These are phyloP conservation scores for Cicer cuneatum DNA, from an alignment of 306 rosid genomes.

Conservation along the genomic window DNA sequence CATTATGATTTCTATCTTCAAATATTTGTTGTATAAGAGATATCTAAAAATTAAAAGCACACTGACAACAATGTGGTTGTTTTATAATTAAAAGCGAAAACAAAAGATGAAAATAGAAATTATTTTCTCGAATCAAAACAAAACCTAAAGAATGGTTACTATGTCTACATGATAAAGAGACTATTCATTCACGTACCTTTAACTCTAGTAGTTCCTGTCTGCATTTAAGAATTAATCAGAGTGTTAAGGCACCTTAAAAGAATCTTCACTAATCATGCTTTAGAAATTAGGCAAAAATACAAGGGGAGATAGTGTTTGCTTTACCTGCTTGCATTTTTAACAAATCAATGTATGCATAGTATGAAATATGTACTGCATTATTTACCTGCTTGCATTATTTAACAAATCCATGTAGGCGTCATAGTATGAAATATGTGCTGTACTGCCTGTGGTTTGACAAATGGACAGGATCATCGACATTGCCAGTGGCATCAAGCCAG, in stretches of 20 bases:
- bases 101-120: background rate
- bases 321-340: slow-evolving; percentile 90
- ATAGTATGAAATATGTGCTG: slow-evolving; percentile 78
- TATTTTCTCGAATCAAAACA: background rate
- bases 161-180: background rate
- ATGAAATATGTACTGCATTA: no score
- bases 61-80: background rate
- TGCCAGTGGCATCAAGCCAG: slow-evolving; percentile 80
- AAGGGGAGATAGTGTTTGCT: background rate
- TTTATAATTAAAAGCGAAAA: background rate
- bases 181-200: slow-evolving; percentile 59
- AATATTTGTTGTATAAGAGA: background rate
- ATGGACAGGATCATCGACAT: slow-evolving; percentile 67
- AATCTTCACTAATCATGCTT: slow-evolving; percentile 17
- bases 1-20: background rate
- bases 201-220: slow-evolving; percentile 80
- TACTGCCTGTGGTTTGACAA: slow-evolving; percentile 62
- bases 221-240: slow-evolving; percentile 42
- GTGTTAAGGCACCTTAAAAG: slow-evolving; percentile 27
- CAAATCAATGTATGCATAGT: slow-evolving; percentile 78
- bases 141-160: background rate
- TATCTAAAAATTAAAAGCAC: background rate
- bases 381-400: no score
- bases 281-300: slow-evolving; percentile 6
- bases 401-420: slow-evolving; percentile 94